Evolutionary conservation across 2,329 filamentous ascomycete species (phyloP).

Genomic region (Xylaria sp.): DNA sequence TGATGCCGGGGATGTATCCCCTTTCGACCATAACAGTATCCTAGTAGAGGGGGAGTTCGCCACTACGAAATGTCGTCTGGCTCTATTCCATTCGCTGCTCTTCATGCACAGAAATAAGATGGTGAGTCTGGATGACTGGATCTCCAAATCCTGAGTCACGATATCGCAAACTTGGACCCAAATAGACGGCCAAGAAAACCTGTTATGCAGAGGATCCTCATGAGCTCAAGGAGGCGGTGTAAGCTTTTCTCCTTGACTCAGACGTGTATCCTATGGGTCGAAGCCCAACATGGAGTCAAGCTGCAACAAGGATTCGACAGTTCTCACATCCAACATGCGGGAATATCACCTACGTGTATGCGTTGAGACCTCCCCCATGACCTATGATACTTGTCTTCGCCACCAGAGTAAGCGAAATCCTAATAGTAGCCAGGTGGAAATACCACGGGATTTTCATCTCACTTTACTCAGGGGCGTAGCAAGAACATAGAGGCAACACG

Average conservation of each 20-base stretch:
- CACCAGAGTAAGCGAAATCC: background rate
- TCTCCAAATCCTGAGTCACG: background rate
- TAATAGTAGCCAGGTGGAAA: background rate
- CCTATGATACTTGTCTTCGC: constrained; percentile 8
- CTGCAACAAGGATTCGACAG: background rate
- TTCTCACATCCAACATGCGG: background rate
- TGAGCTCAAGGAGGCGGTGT: background rate
- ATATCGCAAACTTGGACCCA: background rate
- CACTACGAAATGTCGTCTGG: background rate
- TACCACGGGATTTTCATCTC: background rate
- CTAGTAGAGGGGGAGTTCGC: background rate
- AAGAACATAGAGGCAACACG: background rate
- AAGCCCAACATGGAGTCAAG: background rate
- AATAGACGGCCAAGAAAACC: background rate
- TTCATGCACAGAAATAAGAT: background rate
- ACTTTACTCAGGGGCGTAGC: background rate
- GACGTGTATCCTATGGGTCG: background rate
- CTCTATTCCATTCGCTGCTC: background rate
- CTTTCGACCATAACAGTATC: background rate
- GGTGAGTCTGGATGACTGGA: background rate
- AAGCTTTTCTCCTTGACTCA: background rate
- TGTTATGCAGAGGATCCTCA: background rate
- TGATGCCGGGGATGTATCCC: background rate
- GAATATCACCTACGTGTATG: background rate
- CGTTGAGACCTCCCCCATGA: background rate